These are phyloP conservation scores for Strigomonas culicis DNA, from an alignment of 208 protist genomes.

Conservation along the genomic window DNA sequence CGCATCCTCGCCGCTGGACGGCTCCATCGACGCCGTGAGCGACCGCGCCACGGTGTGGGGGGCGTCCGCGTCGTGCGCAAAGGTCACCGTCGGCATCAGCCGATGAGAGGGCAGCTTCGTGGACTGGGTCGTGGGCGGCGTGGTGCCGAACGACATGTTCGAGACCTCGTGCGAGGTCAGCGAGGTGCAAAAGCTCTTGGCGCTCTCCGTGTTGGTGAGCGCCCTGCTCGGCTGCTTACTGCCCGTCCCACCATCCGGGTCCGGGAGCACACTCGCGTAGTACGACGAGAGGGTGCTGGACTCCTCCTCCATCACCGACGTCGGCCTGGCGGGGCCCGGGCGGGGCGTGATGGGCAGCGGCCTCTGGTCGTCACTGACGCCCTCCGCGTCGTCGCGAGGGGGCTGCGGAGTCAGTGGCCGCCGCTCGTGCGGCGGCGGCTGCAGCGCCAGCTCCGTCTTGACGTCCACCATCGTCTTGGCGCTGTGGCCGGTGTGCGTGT, in stretches of 20 bases:
- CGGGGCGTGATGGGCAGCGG: not conserved
- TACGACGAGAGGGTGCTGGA: not conserved
- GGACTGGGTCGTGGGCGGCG: slow-evolving; percentile 9
- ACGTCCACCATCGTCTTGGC: not conserved
- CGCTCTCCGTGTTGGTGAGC: not conserved
- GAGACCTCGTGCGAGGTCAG: not conserved
- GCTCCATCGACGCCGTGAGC: not conserved
- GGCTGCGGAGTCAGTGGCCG: not conserved
- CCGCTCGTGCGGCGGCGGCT: slow-evolving; percentile 10
- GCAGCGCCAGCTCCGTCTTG: not conserved
- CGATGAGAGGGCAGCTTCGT: not conserved
- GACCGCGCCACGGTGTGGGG: not conserved
- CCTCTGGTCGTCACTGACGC: not conserved
- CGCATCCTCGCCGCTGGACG: slow-evolving; percentile 1
- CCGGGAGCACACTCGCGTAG: slow-evolving; percentile 9
- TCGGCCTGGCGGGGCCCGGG: not conserved
- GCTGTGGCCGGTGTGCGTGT: not conserved
- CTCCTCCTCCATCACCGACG: not conserved
- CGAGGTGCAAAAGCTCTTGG: not conserved
- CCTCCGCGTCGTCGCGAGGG: not conserved
- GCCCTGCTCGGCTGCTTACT: not conserved
- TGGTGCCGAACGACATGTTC: slow-evolving; percentile 3
- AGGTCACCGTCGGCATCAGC: not conserved
- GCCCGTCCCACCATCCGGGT: not conserved
- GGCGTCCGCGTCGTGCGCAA: not conserved